Evolutionary conservation across 83 land plant species (phyloP).

Genomic region (Larix sibirica): DNA sequence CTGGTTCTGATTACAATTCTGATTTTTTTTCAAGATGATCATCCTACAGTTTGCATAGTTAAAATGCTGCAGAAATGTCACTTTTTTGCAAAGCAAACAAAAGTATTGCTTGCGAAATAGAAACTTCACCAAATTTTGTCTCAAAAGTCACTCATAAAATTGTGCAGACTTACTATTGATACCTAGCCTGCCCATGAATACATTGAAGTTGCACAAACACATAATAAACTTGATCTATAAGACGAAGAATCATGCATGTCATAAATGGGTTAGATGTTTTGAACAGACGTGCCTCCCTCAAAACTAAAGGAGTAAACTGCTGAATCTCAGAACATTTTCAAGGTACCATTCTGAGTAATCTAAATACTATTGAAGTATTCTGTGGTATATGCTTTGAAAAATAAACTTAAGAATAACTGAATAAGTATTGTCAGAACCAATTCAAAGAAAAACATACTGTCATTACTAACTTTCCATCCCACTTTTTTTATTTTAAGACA

Average conservation of each 20-base stretch:
- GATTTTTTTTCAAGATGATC: not conserved
- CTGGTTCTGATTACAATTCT: not conserved
- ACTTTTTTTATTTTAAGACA: too few relatives aligned
- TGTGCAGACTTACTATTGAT: not conserved
- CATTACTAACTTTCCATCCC: too few relatives aligned
- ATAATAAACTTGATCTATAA: not conserved
- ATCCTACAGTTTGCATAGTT: not conserved
- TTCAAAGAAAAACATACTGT: too few relatives aligned
- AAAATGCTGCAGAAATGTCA: too few relatives aligned
- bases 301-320: not conserved
- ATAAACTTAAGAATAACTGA: too few relatives aligned
- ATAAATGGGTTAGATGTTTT: not conserved
- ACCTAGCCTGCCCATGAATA: not conserved
- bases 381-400: too few relatives aligned
- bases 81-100: not conserved
- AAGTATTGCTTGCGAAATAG: not conserved
- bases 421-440: too few relatives aligned
- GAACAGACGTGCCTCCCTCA: not conserved
- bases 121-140: not conserved
- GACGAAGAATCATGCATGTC: conserved; percentile 1
- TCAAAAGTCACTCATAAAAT: conserved; percentile 4
- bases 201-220: not conserved
- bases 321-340: not conserved
- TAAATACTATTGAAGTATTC: not conserved
- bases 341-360: not conserved